Percentiles rank a stretch among this genome's conserved stretches.
Evolutionary conservation across 352 stramenopile genomes (phyloP).

Genomic region (Pythium angustatum): DNA sequence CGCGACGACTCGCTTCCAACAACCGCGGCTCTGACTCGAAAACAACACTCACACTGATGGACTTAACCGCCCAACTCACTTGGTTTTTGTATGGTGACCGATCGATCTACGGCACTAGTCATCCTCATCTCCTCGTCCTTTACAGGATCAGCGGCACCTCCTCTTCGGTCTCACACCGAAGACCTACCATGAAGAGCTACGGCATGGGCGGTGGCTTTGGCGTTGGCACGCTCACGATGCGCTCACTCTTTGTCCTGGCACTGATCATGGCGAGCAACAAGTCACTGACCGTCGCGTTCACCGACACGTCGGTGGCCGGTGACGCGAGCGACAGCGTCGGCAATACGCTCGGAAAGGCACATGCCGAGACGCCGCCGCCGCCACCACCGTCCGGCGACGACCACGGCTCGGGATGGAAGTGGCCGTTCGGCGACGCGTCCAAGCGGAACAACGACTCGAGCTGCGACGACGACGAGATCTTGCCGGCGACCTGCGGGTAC

Average conservation of each 20-base stretch:
- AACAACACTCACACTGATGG: too few relatives aligned
- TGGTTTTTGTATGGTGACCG: too few relatives aligned
- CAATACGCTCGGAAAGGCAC: background rate
- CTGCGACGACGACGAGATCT: conserved; percentile 19
- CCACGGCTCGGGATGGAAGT: background rate
- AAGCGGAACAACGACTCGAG: conserved; percentile 4
- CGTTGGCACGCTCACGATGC: background rate
- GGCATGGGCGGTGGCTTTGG: background rate
- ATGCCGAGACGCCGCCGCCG: background rate
- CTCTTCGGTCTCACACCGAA: too few relatives aligned
- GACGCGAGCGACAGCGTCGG: background rate
- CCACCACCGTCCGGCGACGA: background rate
- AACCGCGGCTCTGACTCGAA: too few relatives aligned
- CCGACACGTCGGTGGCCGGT: background rate
- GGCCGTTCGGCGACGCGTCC: background rate
- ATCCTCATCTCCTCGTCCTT: too few relatives aligned
- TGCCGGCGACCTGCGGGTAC: conserved; percentile 17
- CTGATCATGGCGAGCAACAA: background rate
- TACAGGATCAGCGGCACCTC: too few relatives aligned
- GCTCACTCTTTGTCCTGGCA: background rate
- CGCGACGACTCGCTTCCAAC: too few relatives aligned
- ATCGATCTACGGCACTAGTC: too few relatives aligned
- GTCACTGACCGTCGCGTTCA: background rate
- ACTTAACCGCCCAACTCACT: too few relatives aligned
- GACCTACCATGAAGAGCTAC: too few relatives aligned